Evolutionary conservation across 805 yeast genomes (phyloP), one percentile per base, ranked within the genome.

Genomic region (Teunomyces panamensis): DNA sequence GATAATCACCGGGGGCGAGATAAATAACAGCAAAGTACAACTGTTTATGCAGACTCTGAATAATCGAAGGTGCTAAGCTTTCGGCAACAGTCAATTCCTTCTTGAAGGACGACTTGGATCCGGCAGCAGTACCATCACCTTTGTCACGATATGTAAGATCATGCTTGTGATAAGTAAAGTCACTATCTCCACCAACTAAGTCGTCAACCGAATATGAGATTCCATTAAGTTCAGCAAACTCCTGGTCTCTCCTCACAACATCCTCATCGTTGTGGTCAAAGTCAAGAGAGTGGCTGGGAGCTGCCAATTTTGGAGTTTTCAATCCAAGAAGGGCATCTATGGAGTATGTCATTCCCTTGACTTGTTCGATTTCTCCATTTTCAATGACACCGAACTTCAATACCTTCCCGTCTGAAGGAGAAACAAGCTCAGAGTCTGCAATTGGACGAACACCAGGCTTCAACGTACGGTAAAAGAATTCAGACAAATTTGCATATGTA

Each of bases 1-100:
- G 99, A 67, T 94, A 94, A 64, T 94, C 99, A 34, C 99, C 99
- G 0, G 99, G 99, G 0, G 98, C 97, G 46, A 94, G 75, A 63
- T 94, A 94, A 14, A 94, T 89, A 14, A 94, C 99, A 0, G 96
- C 85, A 65, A 85, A 94, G 60, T 77, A 92, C 48, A 94, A 72
- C 56, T 82, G 79, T 46, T 82, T 86, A 36, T 57, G 27, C 17
- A 73, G 63, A 30, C 64, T 56, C 51, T 65, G 69, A 16, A 59
- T 42, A 24, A 67, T 59, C 33, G 66, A 55, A 5, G 74, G 69
- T 6, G 68, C 62, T 45, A 77, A 63, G 57, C 72, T 63, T 63
- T 71, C 63, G 41, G 77, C 73, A 51, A 72, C 65, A 49, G 75
- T 60, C 42, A 73, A 52, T 48, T 69, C 73, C 50, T 68, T 64